phyloP scores from a whole-genome alignment of 164 flowering plant genomes.

The Platanus orientalis region DNA sequence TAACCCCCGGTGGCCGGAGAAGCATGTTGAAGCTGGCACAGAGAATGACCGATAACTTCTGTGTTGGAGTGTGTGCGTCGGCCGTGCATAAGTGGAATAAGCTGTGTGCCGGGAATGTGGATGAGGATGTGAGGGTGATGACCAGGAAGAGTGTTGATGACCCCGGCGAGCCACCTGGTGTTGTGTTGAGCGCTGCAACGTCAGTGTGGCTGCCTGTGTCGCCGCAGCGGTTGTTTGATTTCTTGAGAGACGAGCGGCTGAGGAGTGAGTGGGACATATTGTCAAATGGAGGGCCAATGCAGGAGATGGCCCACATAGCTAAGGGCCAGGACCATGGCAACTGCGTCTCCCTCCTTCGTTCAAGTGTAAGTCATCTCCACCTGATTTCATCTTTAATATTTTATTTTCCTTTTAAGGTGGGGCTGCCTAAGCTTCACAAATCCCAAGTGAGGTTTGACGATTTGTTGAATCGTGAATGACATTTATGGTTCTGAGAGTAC shows the following conservation, averaged over 20 bases:
- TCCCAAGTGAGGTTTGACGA: no score
- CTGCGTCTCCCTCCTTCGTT: constrained; percentile 91
- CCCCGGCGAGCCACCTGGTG: constrained; percentile 95
- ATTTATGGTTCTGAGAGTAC: no score
- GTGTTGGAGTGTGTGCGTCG: constrained; percentile 67
- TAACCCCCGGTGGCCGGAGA: constrained; percentile 67
- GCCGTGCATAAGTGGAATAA: constrained; percentile 78
- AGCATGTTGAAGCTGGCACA: constrained; percentile 86
- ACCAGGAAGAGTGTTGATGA: constrained; percentile 89
- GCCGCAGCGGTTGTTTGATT: constrained; percentile 79
- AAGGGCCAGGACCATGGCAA: constrained; percentile 96
- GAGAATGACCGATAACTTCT: constrained; percentile 71
- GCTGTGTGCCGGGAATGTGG: constrained; percentile 50
- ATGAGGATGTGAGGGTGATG: constrained; percentile 85
- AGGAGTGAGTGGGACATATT: constrained; percentile 96
- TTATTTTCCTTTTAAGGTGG: no score
- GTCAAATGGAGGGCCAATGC: constrained; percentile 99
- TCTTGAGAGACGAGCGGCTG: constrained; percentile 79
- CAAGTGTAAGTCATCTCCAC: constrained; percentile 73
- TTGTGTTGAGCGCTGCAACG: constrained; percentile 89
- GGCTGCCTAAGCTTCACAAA: no score
- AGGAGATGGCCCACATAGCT: constrained; percentile 92
- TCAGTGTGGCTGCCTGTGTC: constrained; percentile 95
- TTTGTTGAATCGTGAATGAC: no score
- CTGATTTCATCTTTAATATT: no score